Percentiles rank a stretch among this genome's conserved stretches.
Conservation (phyloP, 108 stramenopile species). For the Tribonema minus region DNA sequence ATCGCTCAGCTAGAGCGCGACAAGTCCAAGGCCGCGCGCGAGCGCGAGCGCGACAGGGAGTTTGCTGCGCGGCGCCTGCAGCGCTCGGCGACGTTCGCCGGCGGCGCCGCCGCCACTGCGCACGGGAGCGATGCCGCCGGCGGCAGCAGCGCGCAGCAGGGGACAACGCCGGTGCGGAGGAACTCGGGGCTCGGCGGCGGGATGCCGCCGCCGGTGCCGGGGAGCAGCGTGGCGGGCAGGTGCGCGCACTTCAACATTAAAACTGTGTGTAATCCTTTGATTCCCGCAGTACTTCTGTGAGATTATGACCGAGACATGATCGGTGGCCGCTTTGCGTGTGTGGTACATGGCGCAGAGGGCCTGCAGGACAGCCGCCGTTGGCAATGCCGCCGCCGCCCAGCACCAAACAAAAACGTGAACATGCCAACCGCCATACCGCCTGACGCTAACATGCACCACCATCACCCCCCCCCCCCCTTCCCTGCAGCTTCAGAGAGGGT, state of each 20-base stretch:
- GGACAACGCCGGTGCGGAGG: background rate
- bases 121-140: background rate
- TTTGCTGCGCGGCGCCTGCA: background rate
- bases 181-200: background rate
- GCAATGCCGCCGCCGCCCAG: background rate
- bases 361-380: background rate
- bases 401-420: background rate
- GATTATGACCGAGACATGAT: too few relatives aligned
- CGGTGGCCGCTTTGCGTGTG: too few relatives aligned
- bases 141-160: background rate
- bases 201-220: background rate
- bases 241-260: background rate
- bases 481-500: background rate
- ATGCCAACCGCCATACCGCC: background rate
- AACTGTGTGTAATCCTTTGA: too few relatives aligned
- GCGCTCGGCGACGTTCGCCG: slow-evolving; percentile 4
- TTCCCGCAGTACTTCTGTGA: too few relatives aligned
- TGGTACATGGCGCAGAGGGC: too few relatives aligned
- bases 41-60: background rate
- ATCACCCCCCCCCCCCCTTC: background rate
- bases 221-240: background rate
- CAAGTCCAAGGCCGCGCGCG: background rate
- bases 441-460: background rate
- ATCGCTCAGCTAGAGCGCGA: background rate
- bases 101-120: background rate